Conservation (phyloP, 306 rosid species). For the Aeschynomene evenia region DNA sequence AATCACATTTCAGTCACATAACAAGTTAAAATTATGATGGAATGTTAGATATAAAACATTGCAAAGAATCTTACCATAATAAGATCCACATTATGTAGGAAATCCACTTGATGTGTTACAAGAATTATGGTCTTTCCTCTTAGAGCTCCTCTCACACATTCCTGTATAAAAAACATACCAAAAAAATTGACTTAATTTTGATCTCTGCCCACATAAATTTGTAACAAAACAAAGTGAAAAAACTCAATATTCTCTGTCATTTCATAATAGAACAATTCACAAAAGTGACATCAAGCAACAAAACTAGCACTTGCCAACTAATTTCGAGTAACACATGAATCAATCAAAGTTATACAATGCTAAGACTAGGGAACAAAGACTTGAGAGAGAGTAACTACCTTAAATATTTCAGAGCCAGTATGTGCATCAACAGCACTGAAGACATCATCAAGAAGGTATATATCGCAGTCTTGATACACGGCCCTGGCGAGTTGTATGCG, state of each 20-base stretch:
- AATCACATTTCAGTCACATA: conserved; percentile 5
- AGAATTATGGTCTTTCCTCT: conserved; percentile 79
- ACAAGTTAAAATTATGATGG: background rate
- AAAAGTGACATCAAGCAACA: conserved; percentile 11
- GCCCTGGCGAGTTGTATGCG: conserved; percentile 94
- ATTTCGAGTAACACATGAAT: background rate
- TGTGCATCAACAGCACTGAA: conserved; percentile 99
- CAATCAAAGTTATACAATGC: background rate
- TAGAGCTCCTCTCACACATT: conserved; percentile 84
- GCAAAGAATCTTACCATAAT: conserved; percentile 53
- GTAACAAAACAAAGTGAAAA: background rate
- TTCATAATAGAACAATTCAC: background rate
- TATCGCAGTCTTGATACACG: conserved; percentile 81
- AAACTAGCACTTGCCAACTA: conserved; percentile 9
- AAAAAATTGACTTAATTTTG: background rate
- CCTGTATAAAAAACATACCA: conserved; percentile 44
- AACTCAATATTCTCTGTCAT: background rate
- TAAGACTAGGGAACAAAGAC: background rate
- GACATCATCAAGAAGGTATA: conserved; percentile 91
- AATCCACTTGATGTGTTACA: conserved; percentile 99
- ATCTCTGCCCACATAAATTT: background rate
- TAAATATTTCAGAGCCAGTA: conserved; percentile 90
- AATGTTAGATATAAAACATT: background rate
- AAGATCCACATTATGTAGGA: conserved; percentile 85
- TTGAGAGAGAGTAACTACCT: conserved; percentile 43